Percentiles rank a stretch among this genome's conserved stretches.
phyloP scores from a whole-genome alignment of 78 protist genomes.

The Neovahlkampfia damariscottae region DNA sequence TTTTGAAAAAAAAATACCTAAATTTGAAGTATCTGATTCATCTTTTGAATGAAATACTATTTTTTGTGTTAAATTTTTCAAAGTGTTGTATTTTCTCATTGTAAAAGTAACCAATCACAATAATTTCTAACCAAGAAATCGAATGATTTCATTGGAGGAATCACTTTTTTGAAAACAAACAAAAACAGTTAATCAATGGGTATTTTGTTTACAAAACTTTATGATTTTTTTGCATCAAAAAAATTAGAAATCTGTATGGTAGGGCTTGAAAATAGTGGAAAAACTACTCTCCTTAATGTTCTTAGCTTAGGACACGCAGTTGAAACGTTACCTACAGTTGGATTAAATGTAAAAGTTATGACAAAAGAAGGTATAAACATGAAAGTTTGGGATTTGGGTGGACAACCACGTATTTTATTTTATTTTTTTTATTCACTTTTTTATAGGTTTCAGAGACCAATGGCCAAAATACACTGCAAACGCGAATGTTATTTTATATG shows the following conservation, averaged over 20 bases:
- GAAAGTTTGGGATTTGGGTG: constrained; percentile 36
- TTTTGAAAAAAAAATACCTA: too few relatives aligned
- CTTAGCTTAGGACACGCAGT: constrained; percentile 20
- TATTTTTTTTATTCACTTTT: not conserved
- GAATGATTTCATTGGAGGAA: too few relatives aligned
- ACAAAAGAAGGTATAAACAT: constrained; percentile 15
- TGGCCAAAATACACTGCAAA: constrained; percentile 24
- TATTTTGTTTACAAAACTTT: not conserved
- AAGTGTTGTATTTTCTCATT: too few relatives aligned
- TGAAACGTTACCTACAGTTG: constrained; percentile 32
- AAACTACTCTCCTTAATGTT: constrained; percentile 27
- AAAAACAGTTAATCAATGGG: constrained; percentile 17
- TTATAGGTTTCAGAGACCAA: constrained; percentile 22
- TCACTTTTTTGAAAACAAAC: too few relatives aligned
- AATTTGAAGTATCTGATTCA: too few relatives aligned
- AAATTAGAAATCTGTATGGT: constrained; percentile 29
- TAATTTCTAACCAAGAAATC: too few relatives aligned
- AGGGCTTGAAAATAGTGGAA: constrained; percentile 32
- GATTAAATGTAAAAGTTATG: constrained; percentile 27
- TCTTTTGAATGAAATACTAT: too few relatives aligned
- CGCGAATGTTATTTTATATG: constrained; percentile 14
- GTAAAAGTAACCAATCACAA: too few relatives aligned
- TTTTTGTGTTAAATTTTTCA: too few relatives aligned
- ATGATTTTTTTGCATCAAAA: constrained; percentile 21
- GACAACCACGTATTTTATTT: constrained; percentile 16